Base-by-base conservation (phyloP, 768 basidiomycete species). In the Boletus vinaceobasis region DNA sequence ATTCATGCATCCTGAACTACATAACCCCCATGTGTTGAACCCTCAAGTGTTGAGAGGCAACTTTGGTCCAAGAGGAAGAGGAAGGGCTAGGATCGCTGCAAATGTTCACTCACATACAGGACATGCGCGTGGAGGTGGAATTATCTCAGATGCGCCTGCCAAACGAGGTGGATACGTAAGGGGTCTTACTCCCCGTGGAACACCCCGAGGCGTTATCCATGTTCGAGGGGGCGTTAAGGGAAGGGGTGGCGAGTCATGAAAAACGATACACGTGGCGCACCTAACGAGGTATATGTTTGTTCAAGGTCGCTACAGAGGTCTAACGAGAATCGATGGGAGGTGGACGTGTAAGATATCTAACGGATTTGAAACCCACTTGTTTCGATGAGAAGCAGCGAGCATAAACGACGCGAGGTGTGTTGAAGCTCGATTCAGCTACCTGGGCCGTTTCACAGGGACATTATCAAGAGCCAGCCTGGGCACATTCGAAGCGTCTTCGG, bases 1-100 rank as follows among this genome's bases (percentile, higher is more conserved):
- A 7, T 81, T 85, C 57, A 74, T 66, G 35, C 70, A 74, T 46
- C 66, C 68, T 8, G 68, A 69, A 50, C 27, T 63, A 37, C 69
- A 70, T 38, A 70, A 71, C 23, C 70, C 69, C 1, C 70, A 71
- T 43, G 70, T 72, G 14, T 19, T 10, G 36, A 61, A n/a, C n/a
- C 70, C 69, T 1, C 70, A 71, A 45, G 70, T 72, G 14, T 19
- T 10, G 36, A 61, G 59, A 35, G 60, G 64, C 0, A 70, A 53
- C 38, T 71, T 70, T 46, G 69, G 70, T 27, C 37, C 64, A 5
- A 65, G 70, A 42, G 69, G 70, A 9, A 72, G 70, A 45, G 69
- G 69, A 19, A 68, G 69, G 38, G 64, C 52, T 9, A 63, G 70
- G 49, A 70, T 70, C 23, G 64, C 66, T 13, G 15, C 56, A 8